These are phyloP conservation scores for Lavandula angustifolia DNA, from an alignment of 257 asterid species.

Conservation along the genomic window DNA sequence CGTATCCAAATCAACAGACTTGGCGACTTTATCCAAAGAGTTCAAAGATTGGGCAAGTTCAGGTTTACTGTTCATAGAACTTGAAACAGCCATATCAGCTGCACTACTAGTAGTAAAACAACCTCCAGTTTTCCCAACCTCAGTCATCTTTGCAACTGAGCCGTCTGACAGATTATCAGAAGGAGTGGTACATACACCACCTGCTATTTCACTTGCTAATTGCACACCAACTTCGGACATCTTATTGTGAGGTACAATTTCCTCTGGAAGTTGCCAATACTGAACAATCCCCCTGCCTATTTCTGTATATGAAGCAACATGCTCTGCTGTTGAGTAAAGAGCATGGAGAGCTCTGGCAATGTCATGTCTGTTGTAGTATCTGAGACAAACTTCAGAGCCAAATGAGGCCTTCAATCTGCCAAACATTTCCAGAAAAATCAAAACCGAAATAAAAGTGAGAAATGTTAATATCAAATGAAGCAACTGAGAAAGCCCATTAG, in stretches of 20 bases:
- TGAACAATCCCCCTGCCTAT: slow-evolving; percentile 66
- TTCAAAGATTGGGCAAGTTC: slow-evolving; percentile 31
- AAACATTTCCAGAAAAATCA: slow-evolving; percentile 27
- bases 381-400: slow-evolving; percentile 46
- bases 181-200: slow-evolving; percentile 33
- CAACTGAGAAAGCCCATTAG: slow-evolving; percentile 17
- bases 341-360: slow-evolving; percentile 55
- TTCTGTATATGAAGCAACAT: slow-evolving; percentile 50
- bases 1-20: slow-evolving; percentile 28
- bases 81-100: slow-evolving; percentile 29
- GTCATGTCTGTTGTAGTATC: slow-evolving; percentile 62
- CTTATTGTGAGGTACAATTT: slow-evolving; percentile 37
- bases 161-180: slow-evolving; percentile 35
- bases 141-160: slow-evolving; percentile 23
- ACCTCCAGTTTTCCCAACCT: slow-evolving; percentile 42
- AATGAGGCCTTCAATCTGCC: slow-evolving; percentile 62
- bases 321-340: slow-evolving; percentile 51
- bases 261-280: slow-evolving; percentile 65
- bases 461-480: slow-evolving; percentile 21
- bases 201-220: slow-evolving; percentile 32
- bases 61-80: slow-evolving; percentile 15
- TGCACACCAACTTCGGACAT: slow-evolving; percentile 42
- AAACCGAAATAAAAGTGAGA: slow-evolving; percentile 25
- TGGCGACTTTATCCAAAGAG: slow-evolving; percentile 22
- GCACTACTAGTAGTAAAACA: slow-evolving; percentile 35